A percentile compares a stretch with the other conserved stretches of the same genome.
Evolutionary conservation across 768 basidiomycete genomes (phyloP).

Genomic region (Lentinula guzmanii): DNA sequence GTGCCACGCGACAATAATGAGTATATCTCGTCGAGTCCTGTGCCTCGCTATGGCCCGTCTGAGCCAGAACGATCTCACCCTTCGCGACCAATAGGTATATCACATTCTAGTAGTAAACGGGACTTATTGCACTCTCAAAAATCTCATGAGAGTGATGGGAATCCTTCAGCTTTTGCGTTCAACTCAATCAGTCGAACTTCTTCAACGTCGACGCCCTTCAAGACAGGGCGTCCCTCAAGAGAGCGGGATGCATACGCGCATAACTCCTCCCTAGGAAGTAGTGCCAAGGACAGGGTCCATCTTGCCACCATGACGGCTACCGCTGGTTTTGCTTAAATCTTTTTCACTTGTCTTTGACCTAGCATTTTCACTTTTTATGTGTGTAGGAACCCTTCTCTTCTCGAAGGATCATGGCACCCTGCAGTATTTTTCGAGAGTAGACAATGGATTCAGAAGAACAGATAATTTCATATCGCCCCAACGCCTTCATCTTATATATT

Average conservation of each 20-base stretch:
- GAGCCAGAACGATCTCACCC: not conserved
- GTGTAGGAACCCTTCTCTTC: not conserved
- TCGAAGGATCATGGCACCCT: not conserved
- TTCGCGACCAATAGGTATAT: not conserved
- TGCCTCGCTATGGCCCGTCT: not conserved
- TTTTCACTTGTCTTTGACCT: too few species aligned
- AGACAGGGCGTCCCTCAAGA: not conserved
- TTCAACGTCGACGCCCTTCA: not conserved
- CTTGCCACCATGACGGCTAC: not conserved
- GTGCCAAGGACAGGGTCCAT: not conserved
- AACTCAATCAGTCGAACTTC: not conserved
- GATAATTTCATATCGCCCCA: not conserved
- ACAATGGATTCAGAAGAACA: not conserved
- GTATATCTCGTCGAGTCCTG: not conserved
- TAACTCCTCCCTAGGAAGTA: not conserved
- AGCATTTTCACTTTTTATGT: not conserved
- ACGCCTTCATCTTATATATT: constrained; percentile 16
- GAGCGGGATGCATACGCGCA: not conserved
- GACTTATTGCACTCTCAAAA: not conserved
- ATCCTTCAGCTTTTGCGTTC: not conserved
- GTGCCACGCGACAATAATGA: not conserved
- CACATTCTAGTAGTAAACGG: not conserved
- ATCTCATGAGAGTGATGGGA: not conserved
- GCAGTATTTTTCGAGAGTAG: not conserved
- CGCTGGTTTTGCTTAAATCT: constrained; percentile 1